phyloP scores from a whole-genome alignment of 2,329 filamentous ascomycete species.

The Aspergillus candidus region DNA sequence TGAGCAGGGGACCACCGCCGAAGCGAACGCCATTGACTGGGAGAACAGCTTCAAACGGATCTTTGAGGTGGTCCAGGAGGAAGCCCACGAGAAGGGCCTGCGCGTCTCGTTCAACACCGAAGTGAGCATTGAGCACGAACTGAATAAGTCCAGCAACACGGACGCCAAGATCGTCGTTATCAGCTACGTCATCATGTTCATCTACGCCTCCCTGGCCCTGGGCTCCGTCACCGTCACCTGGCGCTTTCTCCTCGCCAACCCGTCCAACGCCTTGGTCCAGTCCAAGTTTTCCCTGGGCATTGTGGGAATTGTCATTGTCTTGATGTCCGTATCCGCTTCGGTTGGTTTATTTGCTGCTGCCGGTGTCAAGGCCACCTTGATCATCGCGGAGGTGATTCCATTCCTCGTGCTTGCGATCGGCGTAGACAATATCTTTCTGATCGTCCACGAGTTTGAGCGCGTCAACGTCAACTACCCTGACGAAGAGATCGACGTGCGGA shows the following conservation, averaged over 20 bases:
- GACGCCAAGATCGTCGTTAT: slow-evolving; percentile 95
- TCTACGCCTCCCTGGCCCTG: slow-evolving; percentile 89
- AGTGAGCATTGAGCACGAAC: slow-evolving; percentile 86
- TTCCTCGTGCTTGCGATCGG: slow-evolving; percentile 95
- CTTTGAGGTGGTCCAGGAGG: slow-evolving; percentile 69
- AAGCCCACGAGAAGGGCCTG: slow-evolving; percentile 71
- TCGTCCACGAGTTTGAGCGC: slow-evolving; percentile 95
- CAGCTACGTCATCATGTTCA: slow-evolving; percentile 98
- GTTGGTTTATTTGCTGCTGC: slow-evolving; percentile 90
- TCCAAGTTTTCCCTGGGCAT: slow-evolving; percentile 97
- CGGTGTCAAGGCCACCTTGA: slow-evolving; percentile 89
- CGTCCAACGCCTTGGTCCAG: slow-evolving; percentile 78
- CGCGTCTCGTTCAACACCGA: slow-evolving; percentile 92
- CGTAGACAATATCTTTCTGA: slow-evolving; percentile 97
- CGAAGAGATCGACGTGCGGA: slow-evolving; percentile 75
- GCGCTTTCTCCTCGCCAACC: slow-evolving; percentile 71
- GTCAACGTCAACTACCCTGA: slow-evolving; percentile 90
- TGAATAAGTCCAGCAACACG: slow-evolving; percentile 97
- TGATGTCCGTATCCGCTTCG: slow-evolving; percentile 95
- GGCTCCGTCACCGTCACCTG: slow-evolving; percentile 79
- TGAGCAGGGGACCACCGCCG: slow-evolving; percentile 63
- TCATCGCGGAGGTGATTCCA: slow-evolving; percentile 97
- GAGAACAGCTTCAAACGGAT: slow-evolving; percentile 70
- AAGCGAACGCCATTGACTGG: slow-evolving; percentile 79
- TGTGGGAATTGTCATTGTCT: slow-evolving; percentile 85